Percentiles rank a stretch among this genome's conserved stretches.
These are phyloP conservation scores for Inga oerstediana DNA, from an alignment of 306 rosid species.

Conservation along the genomic window DNA sequence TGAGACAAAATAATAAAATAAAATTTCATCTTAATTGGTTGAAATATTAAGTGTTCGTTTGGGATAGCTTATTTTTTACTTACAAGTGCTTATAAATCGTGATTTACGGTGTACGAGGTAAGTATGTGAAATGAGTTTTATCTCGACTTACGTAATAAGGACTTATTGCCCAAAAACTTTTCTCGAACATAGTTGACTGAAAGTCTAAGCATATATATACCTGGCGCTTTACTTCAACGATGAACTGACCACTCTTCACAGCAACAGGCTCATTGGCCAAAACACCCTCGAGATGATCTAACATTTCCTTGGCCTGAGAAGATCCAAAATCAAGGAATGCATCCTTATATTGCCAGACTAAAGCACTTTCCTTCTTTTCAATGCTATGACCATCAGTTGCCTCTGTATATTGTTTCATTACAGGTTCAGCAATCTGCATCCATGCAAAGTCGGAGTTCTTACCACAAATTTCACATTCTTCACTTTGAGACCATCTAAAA, in stretches of 20 bases:
- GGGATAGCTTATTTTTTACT: no score
- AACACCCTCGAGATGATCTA: conserved; percentile 85
- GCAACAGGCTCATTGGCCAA: conserved; percentile 88
- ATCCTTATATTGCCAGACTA: conserved; percentile 82
- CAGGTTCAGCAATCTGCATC: conserved; percentile 83
- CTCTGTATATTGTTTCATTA: conserved; percentile 74
- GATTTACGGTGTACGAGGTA: no score
- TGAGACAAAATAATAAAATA: not conserved
- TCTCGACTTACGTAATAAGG: no score
- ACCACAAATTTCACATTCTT: conserved; percentile 63
- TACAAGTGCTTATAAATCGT: no score
- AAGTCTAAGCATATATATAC: conserved; percentile 35
- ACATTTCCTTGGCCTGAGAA: conserved; percentile 83
- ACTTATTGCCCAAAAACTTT: no score
- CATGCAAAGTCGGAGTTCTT: conserved; percentile 68
- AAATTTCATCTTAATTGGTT: conserved; percentile 1
- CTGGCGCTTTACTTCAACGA: conserved; percentile 87
- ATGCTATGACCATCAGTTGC: conserved; percentile 82
- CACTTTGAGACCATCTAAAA: conserved; percentile 61
- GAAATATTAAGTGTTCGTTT: no score
- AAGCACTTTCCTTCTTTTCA: conserved; percentile 77
- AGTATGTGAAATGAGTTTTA: no score
- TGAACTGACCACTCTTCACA: conserved; percentile 77
- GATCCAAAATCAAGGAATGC: conserved; percentile 82
- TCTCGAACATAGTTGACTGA: not conserved